Evolutionary conservation across 345 rosid species (phyloP).

Genomic region (Boechera retrofracta): DNA sequence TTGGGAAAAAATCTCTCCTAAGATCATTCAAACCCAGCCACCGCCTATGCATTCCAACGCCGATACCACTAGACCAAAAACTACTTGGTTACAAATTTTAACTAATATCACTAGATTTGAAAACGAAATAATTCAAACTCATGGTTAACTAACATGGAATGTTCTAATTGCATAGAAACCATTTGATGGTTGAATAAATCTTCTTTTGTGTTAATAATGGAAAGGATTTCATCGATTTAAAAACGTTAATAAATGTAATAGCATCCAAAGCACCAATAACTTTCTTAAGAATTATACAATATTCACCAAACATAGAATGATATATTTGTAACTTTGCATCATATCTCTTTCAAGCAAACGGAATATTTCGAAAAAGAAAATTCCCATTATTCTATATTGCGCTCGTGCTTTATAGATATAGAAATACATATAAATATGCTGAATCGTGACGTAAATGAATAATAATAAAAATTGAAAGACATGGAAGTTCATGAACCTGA

Average conservation of each 20-base stretch:
- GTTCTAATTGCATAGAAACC: neutral
- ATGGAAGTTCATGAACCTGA: conserved; percentile 41
- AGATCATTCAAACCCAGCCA: no score
- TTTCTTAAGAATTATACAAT: neutral
- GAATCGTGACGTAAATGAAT: conserved; percentile 24
- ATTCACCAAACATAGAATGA: conserved; percentile 4
- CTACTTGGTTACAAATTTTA: no score
- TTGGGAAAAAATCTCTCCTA: no score
- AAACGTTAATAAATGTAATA: neutral
- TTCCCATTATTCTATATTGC: conserved; percentile 4
- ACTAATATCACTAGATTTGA: neutral
- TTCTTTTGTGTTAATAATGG: neutral
- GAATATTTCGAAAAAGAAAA: conserved; percentile 26
- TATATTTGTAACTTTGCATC: conserved; percentile 29
- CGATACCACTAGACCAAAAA: no score
- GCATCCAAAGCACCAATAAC: conserved; percentile 14
- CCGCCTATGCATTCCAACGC: no score
- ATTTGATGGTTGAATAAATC: neutral
- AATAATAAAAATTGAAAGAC: neutral
- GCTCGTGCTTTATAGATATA: conserved; percentile 2
- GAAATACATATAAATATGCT: conserved; percentile 15
- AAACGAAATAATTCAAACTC: neutral
- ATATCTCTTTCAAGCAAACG: conserved; percentile 20
- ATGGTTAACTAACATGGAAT: neutral
- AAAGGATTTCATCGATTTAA: neutral